These are phyloP conservation scores for Mariannaea sp. DNA, from an alignment of 2,329 filamentous ascomycete species.

Conservation along the genomic window DNA sequence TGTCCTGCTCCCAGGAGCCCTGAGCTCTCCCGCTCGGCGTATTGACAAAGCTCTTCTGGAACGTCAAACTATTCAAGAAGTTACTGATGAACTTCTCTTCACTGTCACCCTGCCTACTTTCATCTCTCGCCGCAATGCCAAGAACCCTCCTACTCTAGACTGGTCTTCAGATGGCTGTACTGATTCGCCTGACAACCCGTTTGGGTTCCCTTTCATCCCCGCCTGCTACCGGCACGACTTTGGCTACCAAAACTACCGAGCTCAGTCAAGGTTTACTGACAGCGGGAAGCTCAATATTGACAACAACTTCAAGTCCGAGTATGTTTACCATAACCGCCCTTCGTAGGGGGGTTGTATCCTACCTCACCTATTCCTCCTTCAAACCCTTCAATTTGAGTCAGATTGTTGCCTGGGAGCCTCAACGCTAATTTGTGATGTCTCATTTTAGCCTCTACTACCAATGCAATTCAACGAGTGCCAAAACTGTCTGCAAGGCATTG, in stretches of 20 bases:
- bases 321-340: conserved; percentile 13
- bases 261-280: conserved; percentile 51
- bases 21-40: background rate
- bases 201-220: conserved; percentile 47
- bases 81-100: conserved; percentile 54
- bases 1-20: conserved; percentile 9
- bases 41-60: background rate
- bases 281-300: conserved; percentile 50
- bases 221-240: conserved; percentile 60
- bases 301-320: conserved; percentile 52
- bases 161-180: conserved; percentile 51
- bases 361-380: background rate
- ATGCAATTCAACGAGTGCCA: conserved; percentile 10
- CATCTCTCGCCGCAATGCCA: conserved; percentile 43
- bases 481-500: conserved; percentile 25
- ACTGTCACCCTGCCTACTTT: conserved; percentile 48
- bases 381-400: background rate
- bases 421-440: background rate
- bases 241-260: conserved; percentile 57
- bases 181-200: conserved; percentile 48
- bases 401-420: too few species aligned
- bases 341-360: background rate
- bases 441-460: conserved; percentile 14
- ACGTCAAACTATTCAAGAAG: conserved; percentile 2
- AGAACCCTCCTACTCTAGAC: conserved; percentile 45